Conservation (phyloP, 495 filamentous ascomycete genomes). For the Sordaria brevicollis region DNA sequence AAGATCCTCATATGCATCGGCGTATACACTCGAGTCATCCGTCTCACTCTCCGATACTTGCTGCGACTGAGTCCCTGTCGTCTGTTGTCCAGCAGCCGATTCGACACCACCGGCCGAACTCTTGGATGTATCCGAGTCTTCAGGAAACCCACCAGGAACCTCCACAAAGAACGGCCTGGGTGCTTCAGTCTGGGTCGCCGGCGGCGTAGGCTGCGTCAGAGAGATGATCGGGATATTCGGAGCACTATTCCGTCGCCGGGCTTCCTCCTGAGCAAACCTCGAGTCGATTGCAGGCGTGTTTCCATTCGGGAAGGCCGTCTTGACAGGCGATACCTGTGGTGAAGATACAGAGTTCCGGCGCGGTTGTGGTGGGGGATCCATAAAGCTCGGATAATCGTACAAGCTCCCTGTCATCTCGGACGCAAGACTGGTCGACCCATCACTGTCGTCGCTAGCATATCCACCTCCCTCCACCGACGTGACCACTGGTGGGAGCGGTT, state of each 20-base stretch:
- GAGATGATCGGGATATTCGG: conserved; percentile 25
- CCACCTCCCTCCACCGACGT: conserved; percentile 53
- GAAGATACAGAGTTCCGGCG: background rate
- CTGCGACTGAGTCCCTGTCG: background rate
- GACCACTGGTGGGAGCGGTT: conserved; percentile 56
- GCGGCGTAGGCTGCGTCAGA: conserved; percentile 27
- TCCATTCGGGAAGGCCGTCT: background rate
- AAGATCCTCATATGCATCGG: conserved; percentile 76
- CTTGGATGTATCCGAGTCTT: conserved; percentile 20
- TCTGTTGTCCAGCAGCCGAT: background rate
- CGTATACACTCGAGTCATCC: conserved; percentile 57
- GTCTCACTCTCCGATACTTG: conserved; percentile 8
- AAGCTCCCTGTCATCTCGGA: background rate
- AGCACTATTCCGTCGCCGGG: conserved; percentile 6
- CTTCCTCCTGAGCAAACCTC: conserved; percentile 16
- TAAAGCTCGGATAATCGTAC: background rate
- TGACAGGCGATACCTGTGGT: background rate
- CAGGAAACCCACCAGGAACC: conserved; percentile 35
- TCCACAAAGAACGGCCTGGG: conserved; percentile 19
- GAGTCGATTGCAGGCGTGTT: background rate
- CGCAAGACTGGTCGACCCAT: background rate
- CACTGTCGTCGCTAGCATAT: conserved; percentile 39
- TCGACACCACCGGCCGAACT: background rate
- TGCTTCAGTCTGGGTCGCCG: conserved; percentile 1
- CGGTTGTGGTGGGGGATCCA: background rate